These are phyloP conservation scores for Ustulina deusta DNA, from an alignment of 2,329 filamentous ascomycete genomes.

Conservation along the genomic window DNA sequence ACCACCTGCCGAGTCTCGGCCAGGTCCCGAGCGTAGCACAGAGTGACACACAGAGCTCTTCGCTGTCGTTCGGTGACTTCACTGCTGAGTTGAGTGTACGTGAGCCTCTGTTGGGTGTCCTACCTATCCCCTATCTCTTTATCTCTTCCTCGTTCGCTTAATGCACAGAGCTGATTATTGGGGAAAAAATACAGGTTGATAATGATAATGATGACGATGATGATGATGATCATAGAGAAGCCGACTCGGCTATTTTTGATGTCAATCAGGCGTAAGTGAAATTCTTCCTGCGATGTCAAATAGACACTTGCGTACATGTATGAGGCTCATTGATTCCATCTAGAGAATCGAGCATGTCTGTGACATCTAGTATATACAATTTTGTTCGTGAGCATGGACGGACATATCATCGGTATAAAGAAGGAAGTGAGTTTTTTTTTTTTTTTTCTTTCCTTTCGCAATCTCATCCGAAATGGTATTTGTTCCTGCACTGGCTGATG, in stretches of 20 bases:
- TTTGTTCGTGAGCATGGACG: slow-evolving; percentile 45
- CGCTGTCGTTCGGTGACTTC: slow-evolving; percentile 31
- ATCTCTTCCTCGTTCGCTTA: not conserved
- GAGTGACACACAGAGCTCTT: slow-evolving; percentile 36
- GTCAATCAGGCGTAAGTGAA: slow-evolving; percentile 30
- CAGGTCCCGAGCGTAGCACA: slow-evolving; percentile 26
- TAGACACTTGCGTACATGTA: not conserved
- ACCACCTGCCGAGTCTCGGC: slow-evolving; percentile 24
- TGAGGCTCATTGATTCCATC: not conserved
- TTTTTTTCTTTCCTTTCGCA: too few relatives aligned
- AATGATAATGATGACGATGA: slow-evolving; percentile 20
- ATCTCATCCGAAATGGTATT: not conserved
- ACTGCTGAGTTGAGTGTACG: slow-evolving; percentile 36
- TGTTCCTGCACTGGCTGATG: not conserved
- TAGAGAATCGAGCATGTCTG: slow-evolving; percentile 43
- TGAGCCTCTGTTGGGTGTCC: not conserved
- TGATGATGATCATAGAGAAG: slow-evolving; percentile 22
- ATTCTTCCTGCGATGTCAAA: not conserved
- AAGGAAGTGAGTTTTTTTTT: slow-evolving; percentile 47
- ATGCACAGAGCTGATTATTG: not conserved
- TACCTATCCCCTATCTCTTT: too few relatives aligned
- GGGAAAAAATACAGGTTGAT: slow-evolving; percentile 24
- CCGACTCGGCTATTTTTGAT: slow-evolving; percentile 35
- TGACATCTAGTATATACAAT: slow-evolving; percentile 44
- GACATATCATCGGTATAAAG: slow-evolving; percentile 46